Evolutionary conservation across 1,139 yeast genomes (phyloP), one percentile per base, ranked within the genome.

Genomic region (Lodderomyces pseudojiufengensis): DNA sequence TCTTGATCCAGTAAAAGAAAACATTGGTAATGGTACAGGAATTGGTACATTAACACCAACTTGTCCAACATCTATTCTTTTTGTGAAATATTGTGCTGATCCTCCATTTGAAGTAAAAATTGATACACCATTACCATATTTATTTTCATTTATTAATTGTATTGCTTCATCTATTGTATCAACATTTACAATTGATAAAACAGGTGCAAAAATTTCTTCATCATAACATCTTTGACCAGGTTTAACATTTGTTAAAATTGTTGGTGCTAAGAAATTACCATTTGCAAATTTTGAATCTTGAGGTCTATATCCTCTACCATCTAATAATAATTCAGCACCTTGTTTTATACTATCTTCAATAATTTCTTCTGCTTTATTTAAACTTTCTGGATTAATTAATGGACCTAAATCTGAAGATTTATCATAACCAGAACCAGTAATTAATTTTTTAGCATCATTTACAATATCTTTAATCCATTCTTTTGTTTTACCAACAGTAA

Each of bases 1-100:
- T 63, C 82, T 81, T 57, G 78, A 79, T 24, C 92, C 92, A 18
- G 90, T 83, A 65, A 83, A 83, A 5, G 87, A 80, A 57, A 83
- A 83, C 85, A 82, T 80, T 44, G 92, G 90, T 54, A 83, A 65
- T 40, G 90, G 90, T 14, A 83, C 92, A n/a, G 90, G 92, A 46
- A 83, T 83, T 20, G 92, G 90, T 33, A 83, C 87, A 50, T 83
- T 83, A 51, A 83, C 73, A 43, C 92, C 92, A 39, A 83, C 84
- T 61, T 83, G 90, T 20, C 92, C 92, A 41, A 82, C 78, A 42
- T 80, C 84, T 43, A 82, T 76, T 49, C 78, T 73, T 63, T 76
- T 79, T 54, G 76, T 80, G 68, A 82, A 83, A 55, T 77, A 77
- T 61, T 80, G 82, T 2, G 85, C 83, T 15, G 78, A 68, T 16